Evolutionary conservation across 495 filamentous ascomycete species (phyloP).

Genomic region (Penicillium coffeae): DNA sequence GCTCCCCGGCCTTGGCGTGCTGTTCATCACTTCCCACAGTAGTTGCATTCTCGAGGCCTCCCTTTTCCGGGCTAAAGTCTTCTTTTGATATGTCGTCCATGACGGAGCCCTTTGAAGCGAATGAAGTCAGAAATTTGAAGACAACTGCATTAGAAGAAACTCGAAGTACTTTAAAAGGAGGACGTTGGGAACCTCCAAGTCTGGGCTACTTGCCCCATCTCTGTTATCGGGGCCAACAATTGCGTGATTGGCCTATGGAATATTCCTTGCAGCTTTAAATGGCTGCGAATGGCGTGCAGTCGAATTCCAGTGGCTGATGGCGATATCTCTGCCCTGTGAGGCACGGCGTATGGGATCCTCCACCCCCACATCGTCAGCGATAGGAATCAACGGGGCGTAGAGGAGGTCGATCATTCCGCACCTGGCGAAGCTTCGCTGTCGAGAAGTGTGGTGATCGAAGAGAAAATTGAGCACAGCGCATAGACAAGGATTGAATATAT

Average conservation of each 20-base stretch:
- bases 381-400: background rate
- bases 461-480: too few relatives aligned
- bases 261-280: background rate
- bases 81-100: background rate
- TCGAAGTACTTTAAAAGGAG: too few relatives aligned
- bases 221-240: constrained; percentile 7
- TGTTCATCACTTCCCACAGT: background rate
- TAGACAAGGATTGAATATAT: too few relatives aligned
- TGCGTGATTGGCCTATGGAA: background rate
- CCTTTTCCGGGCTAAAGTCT: background rate
- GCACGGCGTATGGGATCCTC: background rate
- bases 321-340: constrained; percentile 1
- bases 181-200: too few relatives aligned
- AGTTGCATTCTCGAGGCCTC: background rate
- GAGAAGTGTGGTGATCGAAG: too few relatives aligned
- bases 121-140: too few relatives aligned
- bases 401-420: background rate
- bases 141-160: too few relatives aligned
- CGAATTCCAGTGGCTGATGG: constrained; percentile 1
- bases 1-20: background rate
- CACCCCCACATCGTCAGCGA: background rate
- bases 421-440: background rate
- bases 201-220: background rate
- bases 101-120: background rate
- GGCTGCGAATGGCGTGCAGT: background rate